Evolutionary conservation across 1,139 yeast species (phyloP), one percentile per base, ranked within the genome.

Genomic region (Kurtzmaniella quercitrusa): DNA sequence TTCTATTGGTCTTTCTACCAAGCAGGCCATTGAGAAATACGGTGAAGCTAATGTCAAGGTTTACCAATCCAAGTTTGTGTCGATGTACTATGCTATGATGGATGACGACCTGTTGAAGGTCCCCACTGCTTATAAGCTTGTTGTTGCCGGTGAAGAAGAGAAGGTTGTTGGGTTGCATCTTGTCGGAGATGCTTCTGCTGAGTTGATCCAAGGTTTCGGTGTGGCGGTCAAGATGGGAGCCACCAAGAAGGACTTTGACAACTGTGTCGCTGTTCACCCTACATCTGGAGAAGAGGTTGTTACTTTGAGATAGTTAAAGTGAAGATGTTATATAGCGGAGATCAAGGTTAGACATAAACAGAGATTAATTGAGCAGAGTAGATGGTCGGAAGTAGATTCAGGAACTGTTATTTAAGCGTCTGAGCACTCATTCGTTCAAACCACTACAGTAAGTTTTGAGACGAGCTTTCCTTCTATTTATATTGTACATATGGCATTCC

Each of bases 141-240:
- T 93, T 39, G 79, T 82, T 59, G 77, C 82, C 38, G 96, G 97
- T 14, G 69, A 77, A 39, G 82, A 88, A 39, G 98, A 93, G 65
- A 91, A 89, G 67, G 96, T 93, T 44, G 95, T 94, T 49, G 99
- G 99, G 36, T 72, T 93, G 55, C 98, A 93, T 64, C 68, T 93
- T 46, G 86, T 91, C 51, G 99, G 99, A 48, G 97, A 90, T 58
- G 68, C 80, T 11, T 82, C 95, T 49, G 81, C 95, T 34, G 99
- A 93, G 66, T 90, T 94, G 50, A 77, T 93, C 55, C 99, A 93
- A 75, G 99, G 98, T 33, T 93, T 93, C 59, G 98, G 98, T 46
- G 98, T 90, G 44, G 98, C 98, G 46, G 73, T 93, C 53, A 90
- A 90, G 70, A 87, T 87, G 95, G 98, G 98, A 34, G 98, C 98